Conservation (phyloP, 2,329 filamentous ascomycete genomes). For the Lecanicillium sp. region DNA sequence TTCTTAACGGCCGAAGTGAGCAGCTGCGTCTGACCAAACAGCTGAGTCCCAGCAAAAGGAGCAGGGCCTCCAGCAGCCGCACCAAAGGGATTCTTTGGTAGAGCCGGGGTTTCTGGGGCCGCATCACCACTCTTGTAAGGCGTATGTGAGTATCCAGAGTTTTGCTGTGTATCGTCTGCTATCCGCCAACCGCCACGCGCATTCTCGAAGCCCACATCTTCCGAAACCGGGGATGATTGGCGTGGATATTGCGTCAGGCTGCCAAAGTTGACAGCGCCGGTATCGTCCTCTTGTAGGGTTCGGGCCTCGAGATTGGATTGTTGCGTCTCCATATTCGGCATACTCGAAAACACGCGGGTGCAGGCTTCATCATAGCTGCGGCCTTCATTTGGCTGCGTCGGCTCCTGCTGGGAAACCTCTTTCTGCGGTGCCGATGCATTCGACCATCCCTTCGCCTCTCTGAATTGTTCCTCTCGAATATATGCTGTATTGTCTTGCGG, state of each 20-base stretch:
- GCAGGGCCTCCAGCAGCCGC: conserved; percentile 23
- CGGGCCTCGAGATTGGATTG: conserved; percentile 20
- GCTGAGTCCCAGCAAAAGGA: conserved; percentile 34
- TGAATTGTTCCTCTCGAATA: too few relatives aligned
- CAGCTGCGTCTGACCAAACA: conserved; percentile 46
- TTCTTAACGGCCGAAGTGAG: conserved; percentile 42
- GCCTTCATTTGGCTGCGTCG: conserved; percentile 48
- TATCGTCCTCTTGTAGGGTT: conserved; percentile 38
- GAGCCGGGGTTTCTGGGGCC: conserved; percentile 40
- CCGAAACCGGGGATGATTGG: conserved; percentile 32
- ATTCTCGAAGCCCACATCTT: conserved; percentile 30
- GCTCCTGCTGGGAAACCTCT: conserved; percentile 41
- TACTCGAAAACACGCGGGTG: conserved; percentile 20
- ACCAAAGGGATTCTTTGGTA: conserved; percentile 40
- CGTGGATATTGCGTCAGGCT: conserved; percentile 25
- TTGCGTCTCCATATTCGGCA: conserved; percentile 17
- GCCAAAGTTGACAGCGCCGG: conserved; percentile 40
- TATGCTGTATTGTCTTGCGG: too few relatives aligned
- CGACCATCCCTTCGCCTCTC: too few relatives aligned
- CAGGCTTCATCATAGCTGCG: conserved; percentile 45
- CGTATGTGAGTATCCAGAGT: conserved; percentile 21
- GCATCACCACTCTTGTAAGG: conserved; percentile 19
- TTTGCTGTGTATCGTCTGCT: conserved; percentile 22
- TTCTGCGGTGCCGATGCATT: conserved; percentile 15
- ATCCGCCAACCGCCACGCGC: conserved; percentile 30